These are phyloP conservation scores for Yarrowia bubula DNA, from an alignment of 805 yeast species.

Conservation along the genomic window DNA sequence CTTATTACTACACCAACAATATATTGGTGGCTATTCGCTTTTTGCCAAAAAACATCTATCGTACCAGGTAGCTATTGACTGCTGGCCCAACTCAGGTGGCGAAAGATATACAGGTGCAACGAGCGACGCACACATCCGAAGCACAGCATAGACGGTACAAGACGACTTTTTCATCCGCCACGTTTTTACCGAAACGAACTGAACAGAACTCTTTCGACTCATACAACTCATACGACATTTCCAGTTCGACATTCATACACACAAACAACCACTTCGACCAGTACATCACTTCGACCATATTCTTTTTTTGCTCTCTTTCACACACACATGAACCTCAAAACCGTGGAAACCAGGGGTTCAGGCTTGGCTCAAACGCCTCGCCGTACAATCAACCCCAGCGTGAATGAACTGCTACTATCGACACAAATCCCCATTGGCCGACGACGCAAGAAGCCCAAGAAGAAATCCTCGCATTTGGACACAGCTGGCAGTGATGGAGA, in stretches of 20 bases:
- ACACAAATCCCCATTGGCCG: constrained; percentile 14
- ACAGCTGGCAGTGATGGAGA: constrained; percentile 5
- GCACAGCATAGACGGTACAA: neutral
- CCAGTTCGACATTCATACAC: neutral
- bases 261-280: neutral
- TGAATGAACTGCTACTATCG: constrained; percentile 12
- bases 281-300: too few species aligned
- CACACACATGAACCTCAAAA: constrained; percentile 12
- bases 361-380: neutral
- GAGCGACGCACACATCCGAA: neutral
- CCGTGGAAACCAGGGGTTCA: constrained; percentile 9
- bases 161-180: neutral
- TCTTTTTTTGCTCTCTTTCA: neutral
- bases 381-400: constrained; percentile 16
- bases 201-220: neutral
- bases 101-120: too few species aligned
- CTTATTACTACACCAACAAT: constrained; percentile 18
- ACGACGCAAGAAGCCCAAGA: constrained; percentile 11
- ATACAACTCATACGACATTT: neutral
- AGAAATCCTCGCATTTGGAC: neutral
- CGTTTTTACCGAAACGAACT: too few species aligned
- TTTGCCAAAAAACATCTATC: neutral
- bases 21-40: constrained; percentile 25
- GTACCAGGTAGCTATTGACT: too few species aligned
- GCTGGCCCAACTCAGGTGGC: neutral